Evolutionary conservation across 2,329 filamentous ascomycete species (phyloP), one percentile per base, ranked within the genome.

Genomic region (Epicoccum nigrum): DNA sequence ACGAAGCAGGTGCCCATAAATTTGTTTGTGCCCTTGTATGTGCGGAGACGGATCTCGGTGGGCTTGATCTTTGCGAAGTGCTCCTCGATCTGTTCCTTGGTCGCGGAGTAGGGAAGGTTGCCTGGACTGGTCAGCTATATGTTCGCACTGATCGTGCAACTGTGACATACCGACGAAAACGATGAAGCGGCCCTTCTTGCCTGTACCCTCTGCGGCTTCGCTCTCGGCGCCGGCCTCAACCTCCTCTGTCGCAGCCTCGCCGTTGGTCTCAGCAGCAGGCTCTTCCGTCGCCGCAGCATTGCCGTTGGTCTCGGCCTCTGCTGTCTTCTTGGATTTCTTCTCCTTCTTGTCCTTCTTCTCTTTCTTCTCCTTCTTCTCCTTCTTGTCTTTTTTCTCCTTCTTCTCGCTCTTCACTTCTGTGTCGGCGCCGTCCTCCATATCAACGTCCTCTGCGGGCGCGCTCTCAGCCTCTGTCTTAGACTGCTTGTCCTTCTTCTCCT

Each of bases 61-160:
- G 90, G 90, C 42, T 84, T 77, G 58, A 96, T 83, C 56, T 88
- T 85, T 33, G 85, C 81, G 73, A 97, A 97, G 78, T 97, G 92
- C 51, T 83, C 79, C 50, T 77, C 76, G 55, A 97, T 83, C 33
- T 85, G 80, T 41, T 83, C 83, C 43, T 82, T 81, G 4, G 88
- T 96, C 32, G 91, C 89, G 55, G 82, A 86, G 82, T 85, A 97
- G 41, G 93, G 93, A 5, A 97, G 87, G 77, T 97, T 97, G 71
- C 93, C 90, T 83, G 20, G 61, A 15, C 65, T 59, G 28, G 55
- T 42, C 58, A 54, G 53, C 56, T 47, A 9, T 9, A 47, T 37
- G 30, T 41, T 20, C 28, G 45, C 13, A 35, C 15, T 17, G 2
- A 9, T 5, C 3, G 8, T 5, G 2, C 13, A 9, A 15, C n/a